A percentile compares a stretch with the other conserved stretches of the same genome.
These are phyloP conservation scores for Pseudogymnoascus sp. DNA, from an alignment of 2,329 filamentous ascomycete genomes.

Conservation along the genomic window DNA sequence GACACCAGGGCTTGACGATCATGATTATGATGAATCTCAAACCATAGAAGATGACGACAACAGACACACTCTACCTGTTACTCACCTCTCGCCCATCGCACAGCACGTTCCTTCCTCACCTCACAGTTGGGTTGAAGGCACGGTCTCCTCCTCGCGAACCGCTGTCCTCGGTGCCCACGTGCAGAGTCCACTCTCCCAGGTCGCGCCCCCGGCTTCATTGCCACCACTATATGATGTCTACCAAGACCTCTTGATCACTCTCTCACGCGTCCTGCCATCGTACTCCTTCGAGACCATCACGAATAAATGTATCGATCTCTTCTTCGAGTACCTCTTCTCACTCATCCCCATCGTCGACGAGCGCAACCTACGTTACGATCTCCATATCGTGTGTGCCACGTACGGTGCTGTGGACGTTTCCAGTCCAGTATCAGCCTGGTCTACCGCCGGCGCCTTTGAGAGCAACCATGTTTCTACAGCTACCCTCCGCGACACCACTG, in stretches of 20 bases:
- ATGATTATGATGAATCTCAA: background rate
- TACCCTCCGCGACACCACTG: background rate
- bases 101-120: background rate
- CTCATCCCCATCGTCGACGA: conserved; percentile 37
- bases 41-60: background rate
- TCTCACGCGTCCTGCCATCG: conserved; percentile 8
- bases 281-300: conserved; percentile 14
- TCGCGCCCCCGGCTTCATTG: background rate
- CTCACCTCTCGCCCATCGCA: background rate
- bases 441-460: background rate
- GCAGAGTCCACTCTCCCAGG: conserved; percentile 1
- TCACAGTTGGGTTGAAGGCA: background rate
- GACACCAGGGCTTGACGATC: background rate
- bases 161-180: background rate
- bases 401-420: background rate
- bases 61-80: background rate
- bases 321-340: conserved; percentile 38
- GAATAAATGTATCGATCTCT: conserved; percentile 32
- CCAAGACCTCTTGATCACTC: conserved; percentile 14
- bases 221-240: conserved; percentile 17
- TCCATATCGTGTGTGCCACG: conserved; percentile 28
- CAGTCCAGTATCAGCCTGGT: conserved; percentile 1
- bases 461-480: background rate
- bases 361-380: conserved; percentile 32
- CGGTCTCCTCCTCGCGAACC: background rate